phyloP scores from a whole-genome alignment of 2,329 filamentous ascomycete genomes.

The Dryadomyces quercus-mongolicae region DNA sequence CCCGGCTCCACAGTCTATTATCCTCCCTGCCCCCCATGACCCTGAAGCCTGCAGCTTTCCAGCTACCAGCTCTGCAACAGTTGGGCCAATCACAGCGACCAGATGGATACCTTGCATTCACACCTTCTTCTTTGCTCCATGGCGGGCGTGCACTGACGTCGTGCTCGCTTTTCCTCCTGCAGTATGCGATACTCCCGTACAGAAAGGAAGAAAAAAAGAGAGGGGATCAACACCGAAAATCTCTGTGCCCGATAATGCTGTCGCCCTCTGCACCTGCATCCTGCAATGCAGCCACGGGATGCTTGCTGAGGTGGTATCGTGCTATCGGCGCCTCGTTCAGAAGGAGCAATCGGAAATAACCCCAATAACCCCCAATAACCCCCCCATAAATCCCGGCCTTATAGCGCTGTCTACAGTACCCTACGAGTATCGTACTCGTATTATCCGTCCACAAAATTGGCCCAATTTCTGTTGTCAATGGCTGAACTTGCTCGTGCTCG shows the following conservation, averaged over 20 bases:
- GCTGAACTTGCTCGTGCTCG: too few relatives aligned
- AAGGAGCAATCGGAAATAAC: not conserved
- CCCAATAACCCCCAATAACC: not conserved
- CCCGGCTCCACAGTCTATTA: not conserved
- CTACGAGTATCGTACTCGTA: too few relatives aligned
- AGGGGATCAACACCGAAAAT: not conserved
- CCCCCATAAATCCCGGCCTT: not conserved
- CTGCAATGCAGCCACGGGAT: not conserved
- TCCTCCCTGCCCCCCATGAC: not conserved
- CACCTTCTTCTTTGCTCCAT: not conserved
- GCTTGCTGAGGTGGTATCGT: not conserved
- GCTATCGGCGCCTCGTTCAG: not conserved
- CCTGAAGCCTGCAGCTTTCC: not conserved
- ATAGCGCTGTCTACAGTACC: too few relatives aligned
- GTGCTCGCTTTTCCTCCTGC: too few relatives aligned
- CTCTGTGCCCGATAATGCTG: not conserved
- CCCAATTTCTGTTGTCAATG: too few relatives aligned
- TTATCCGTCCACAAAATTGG: too few relatives aligned
- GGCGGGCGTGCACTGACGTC: not conserved
- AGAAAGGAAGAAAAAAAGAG: too few relatives aligned
- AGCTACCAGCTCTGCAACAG: not conserved
- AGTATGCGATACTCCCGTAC: too few relatives aligned
- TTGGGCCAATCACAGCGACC: not conserved
- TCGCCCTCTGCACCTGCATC: not conserved
- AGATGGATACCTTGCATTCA: not conserved